Base-by-base conservation (phyloP, 129 eudicot genomes). In the Glebionis coronaria region DNA sequence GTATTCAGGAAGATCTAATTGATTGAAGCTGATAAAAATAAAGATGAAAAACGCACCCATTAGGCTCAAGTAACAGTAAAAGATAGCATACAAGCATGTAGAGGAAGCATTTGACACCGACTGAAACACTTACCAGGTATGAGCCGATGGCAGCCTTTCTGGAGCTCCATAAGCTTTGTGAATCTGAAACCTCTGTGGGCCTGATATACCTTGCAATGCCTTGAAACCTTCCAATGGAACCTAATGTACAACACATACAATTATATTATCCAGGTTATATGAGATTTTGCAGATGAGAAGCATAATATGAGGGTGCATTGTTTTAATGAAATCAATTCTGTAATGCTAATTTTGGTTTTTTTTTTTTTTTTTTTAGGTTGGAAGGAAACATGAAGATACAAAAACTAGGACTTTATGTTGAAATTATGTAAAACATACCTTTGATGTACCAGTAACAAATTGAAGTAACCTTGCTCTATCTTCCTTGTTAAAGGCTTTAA, bases 181-280 rank as follows among this genome's bases (percentile, higher is more conserved):
- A 56, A 56, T 23, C 40, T 56, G 38, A 56, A 56, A 23, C 38
- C 61, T 57, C 16, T 57, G 63, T 27, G 44, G 63, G 11, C 97
- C 97, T 9, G 97, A 83, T 56, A 90, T 86, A 15, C 97, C 97
- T 84, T 90, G 97, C 21, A 90, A 76, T 14, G 97, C 97, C 71
- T 90, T 86, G 59, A 90, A 90, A 56, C 95, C 95, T 82, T 90
- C 97, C 11, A 86, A 79, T 27, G 97, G 97, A 46, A 90, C 97
- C 97, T 90, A 12, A 57, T 16, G 38, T 44, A 57, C 18, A 57
- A 27, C 40, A 57, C 42, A 57, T 11, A 57, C 38, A 57, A 57
- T 27, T 21, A 23, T 21, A 12, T 12, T 11, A 57, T 27, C 19
- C 44, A 57, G 44, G 63, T 12, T 57, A 27, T 57, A 27, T 57